Evolutionary conservation across 208 protist genomes (phyloP), one percentile per base, ranked within the genome.

Genomic region (Trypanosoma mega): DNA sequence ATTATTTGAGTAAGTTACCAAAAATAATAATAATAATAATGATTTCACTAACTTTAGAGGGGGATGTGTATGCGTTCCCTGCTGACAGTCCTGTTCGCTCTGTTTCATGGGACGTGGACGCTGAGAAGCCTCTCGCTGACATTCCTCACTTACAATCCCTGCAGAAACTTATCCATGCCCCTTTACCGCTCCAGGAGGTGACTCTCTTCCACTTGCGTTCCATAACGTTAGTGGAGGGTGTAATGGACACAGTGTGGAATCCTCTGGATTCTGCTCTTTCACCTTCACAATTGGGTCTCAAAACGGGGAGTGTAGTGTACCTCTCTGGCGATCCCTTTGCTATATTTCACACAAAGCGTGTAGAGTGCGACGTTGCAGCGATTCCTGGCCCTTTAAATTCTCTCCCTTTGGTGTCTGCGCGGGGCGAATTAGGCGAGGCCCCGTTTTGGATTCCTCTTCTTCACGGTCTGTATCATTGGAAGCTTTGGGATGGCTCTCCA

Each of bases 401-500:
- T n/a, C n/a, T n/a, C n/a, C n/a, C n/a, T n/a, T n/a, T n/a, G n/a
- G n/a, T n/a, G n/a, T n/a, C n/a, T n/a, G n/a, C n/a, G n/a, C n/a
- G n/a, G n/a, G 23, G 37, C 37, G 27, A 34, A 7, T 39, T 29
- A 23, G 23, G 12, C 3, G 46, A 18, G 37, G 2, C 14, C 21
- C 48, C 50, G 11, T 44, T 27, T 23, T 56, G 50, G 50, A 56
- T 56, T 56, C 50, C 50, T 45, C 31, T 56, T 2, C 2, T 56
- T 6, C 50, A 20, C 16, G 50, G 50, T 29, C 1, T 43, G 9
- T 36, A 45, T 39, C 33, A 14, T 6, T 56, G 50, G 50, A 39
- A 37, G 29, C 2, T 56, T 8, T 56, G 29, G 39, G 14, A 44
- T 37, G n/a, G n/a, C n/a, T 4, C 27, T 6, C 1, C 29, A 14